A percentile compares a stretch with the other conserved stretches of the same genome.
Conservation (phyloP, 2,329 filamentous ascomycete species). For the Fusarium pseudonygamai region DNA sequence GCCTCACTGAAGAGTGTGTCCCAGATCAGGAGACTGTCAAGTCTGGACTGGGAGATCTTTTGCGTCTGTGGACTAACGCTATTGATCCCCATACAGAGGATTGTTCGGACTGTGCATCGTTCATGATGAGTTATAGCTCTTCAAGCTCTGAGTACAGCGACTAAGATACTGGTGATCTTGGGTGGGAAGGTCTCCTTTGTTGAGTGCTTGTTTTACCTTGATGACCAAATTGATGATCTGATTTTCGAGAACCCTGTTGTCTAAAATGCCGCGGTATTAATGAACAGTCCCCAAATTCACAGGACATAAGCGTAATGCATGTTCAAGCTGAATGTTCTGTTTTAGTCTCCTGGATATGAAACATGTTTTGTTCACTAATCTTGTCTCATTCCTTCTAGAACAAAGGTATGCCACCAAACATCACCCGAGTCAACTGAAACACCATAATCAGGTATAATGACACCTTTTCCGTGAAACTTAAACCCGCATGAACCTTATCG, state of each 20-base stretch:
- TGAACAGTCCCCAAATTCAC: neutral
- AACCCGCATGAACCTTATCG: neutral
- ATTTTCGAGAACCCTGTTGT: neutral
- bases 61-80: slow-evolving; percentile 5
- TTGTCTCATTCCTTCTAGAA: neutral
- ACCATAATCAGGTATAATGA: neutral
- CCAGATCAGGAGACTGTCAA: neutral
- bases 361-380: neutral
- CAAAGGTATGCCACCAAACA: neutral
- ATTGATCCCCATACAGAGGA: neutral
- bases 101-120: neutral
- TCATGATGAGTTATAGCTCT: neutral
- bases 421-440: neutral
- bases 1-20: rapidly evolving
- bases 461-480: neutral
- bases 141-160: neutral
- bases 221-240: neutral
- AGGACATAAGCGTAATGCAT: neutral
- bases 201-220: neutral
- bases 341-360: too few species aligned
- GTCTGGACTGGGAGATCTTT: neutral
- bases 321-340: neutral
- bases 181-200: neutral
- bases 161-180: neutral
- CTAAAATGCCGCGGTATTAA: neutral